Conservation (phyloP, 306 rosid species). For the Canavalia ensiformis region DNA sequence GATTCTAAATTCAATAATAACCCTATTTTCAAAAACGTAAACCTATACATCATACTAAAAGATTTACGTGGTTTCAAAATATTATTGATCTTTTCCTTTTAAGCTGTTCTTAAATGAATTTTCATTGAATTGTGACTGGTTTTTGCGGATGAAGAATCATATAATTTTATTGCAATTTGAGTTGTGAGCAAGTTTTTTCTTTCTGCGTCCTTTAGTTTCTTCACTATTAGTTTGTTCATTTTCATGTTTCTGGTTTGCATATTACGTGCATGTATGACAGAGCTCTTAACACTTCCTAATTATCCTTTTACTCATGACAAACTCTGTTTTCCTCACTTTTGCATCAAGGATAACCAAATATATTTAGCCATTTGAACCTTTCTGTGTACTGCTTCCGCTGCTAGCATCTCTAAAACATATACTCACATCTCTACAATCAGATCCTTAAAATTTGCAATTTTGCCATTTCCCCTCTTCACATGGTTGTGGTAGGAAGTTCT, state of each 20-base stretch:
- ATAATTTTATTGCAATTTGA: slow-evolving; percentile 18
- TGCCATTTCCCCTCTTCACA: neutral
- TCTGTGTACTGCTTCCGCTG: slow-evolving; percentile 12
- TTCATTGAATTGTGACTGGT: slow-evolving; percentile 8
- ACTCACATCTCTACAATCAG: neutral
- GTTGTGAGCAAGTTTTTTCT: slow-evolving; percentile 32
- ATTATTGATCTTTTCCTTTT: slow-evolving; percentile 13
- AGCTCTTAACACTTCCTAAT: slow-evolving; percentile 25
- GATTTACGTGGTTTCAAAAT: neutral
- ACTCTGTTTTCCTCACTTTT: neutral
- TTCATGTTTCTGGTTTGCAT: slow-evolving; percentile 36
- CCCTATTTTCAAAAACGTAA: slow-evolving; percentile 13
- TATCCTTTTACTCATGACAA: slow-evolving; percentile 21
- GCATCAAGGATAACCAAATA: slow-evolving; percentile 21
- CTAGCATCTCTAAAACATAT: slow-evolving; percentile 28
- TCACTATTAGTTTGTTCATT: slow-evolving; percentile 11
- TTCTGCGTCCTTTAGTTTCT: slow-evolving; percentile 23
- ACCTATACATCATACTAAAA: neutral
- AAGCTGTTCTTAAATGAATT: slow-evolving; percentile 35
- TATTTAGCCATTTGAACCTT: slow-evolving; percentile 29
- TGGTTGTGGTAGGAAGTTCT: slow-evolving; percentile 29
- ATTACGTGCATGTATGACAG: slow-evolving; percentile 27
- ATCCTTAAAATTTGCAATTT: slow-evolving; percentile 15
- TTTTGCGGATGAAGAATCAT: slow-evolving; percentile 26
- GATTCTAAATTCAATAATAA: slow-evolving; percentile 15